Evolutionary conservation across 495 filamentous ascomycete genomes (phyloP), one percentile per base, ranked within the genome.

Genomic region (Penicillium pulvis): DNA sequence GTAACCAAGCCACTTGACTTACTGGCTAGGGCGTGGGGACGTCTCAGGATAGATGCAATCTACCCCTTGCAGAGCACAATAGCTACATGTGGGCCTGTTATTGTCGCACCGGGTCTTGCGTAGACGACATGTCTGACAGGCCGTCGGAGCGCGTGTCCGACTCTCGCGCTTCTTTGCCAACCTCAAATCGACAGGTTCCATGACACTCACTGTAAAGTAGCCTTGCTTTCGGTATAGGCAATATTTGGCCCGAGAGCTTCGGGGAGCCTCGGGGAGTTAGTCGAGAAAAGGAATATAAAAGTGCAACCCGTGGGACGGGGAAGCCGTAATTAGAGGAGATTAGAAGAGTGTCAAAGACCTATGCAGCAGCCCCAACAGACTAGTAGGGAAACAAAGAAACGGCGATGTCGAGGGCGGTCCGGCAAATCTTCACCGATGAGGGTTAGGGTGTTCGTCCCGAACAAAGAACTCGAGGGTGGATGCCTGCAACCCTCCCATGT

Each of bases 91-190:
- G 19, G 67, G 67, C 36, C 67, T 62, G 12, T 39, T 17, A 64
- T 70, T 70, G 60, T 70, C 65, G 47, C 67, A 70, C 58, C 67
- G 67, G 39, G 67, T 70, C 56, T 70, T 70, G 41, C 67, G 67
- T 39, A 66, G 35, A 35, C 67, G 65, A 46, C 67, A 70, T 30
- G 62, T 68, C 51, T 70, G 65, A 58, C 67, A 70, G 31, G 67
- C 67, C 45, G 67, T 70, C 30, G 65, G 65, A 19, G 67, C 67
- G 44, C 67, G 65, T 50, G 65, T 70, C 11, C 67, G 67, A 51
- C 59, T 65, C 30, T 70, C 67, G 31, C 67, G 65, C 56, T 64
- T 70, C 56, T 49, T 67, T 43, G 31, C 4, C 19, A 61, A 31
- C 53, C 49, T 64, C 8, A 51, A 41, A 17, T 64, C 51, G 52